Base-by-base conservation (phyloP, 768 basidiomycete genomes). In the Daedaleopsis sinensis region DNA sequence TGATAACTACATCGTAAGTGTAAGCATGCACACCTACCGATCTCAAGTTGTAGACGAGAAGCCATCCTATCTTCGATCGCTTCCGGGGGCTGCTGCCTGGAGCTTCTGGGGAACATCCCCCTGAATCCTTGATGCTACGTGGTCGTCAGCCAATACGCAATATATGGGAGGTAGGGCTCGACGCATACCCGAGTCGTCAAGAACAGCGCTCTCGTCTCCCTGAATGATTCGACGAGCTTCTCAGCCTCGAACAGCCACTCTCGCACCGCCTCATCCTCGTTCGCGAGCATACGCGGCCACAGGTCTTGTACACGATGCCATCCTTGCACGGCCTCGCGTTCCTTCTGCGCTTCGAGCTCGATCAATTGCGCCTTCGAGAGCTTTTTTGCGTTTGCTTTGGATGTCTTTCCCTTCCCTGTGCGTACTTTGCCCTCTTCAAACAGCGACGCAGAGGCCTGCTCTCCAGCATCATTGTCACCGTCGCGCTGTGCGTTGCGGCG, bases 181-280 rank as follows among this genome's bases (percentile, higher is more conserved):
- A 27, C 21, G 36, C 43, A 43, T 61, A 94, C 94, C 67, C 88
- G 77, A 32, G 88, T 88, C 2, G 89, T 86, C 67, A 89, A 80
- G 70, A 96, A 99, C 64, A 98, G 71, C 62, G 87, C 84, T 62
- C 88, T 82, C 0, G 95, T 95, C 76, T 94, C 89, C 55, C 96
- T 79, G 76, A 95, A 98, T 72, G 85, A 88, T 62, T 97, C 95
- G 4, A 97, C 83, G 49, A 99, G 78, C 66, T 85, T 89, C 70
- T 93, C 92, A 0, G 94, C 93, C 67, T 93, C 88, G 32, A 88
- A 70, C 65, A 96, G 76, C 91, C 95, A 98, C 66, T 89, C 84
- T 53, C 84, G 79, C 58, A 84, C 78, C 5, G 85, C 83, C 15
- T 83, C 83, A 1, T 76, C 74, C 21, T 83, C 78, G 3, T 79